Base-by-base conservation (phyloP, 257 asterid species). In the Catharanthus roseus region DNA sequence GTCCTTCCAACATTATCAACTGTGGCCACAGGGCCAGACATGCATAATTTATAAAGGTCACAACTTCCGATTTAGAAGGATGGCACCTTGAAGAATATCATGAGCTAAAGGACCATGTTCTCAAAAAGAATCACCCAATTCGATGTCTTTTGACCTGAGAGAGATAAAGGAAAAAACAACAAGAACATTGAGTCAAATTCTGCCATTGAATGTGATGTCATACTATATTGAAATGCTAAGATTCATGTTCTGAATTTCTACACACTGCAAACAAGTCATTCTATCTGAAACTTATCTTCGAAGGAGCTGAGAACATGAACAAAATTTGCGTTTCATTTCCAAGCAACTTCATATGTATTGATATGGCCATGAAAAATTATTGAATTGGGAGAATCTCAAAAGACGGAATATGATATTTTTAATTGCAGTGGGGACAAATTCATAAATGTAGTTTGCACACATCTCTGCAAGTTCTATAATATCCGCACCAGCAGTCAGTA, bases 21-120 rank as follows among this genome's bases (percentile, higher is more conserved):
- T 72, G 73, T 80, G 84, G 91, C 86, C 96, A 65, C 90, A 69
- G 82, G 86, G 77, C 86, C 93, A 91, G 99, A 87, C 99, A 95
- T 95, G 95, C 99, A 91, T 75, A 93, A 84, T 78, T 84, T 80
- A 75, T 47, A 69, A 72, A 81, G 74, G 80, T 72, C 68, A 69
- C 85, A 76, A 75, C 78, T 80, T 78, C 78, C 75, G 68, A 78
- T 56, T 67, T 74, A 78, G 68, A 72, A 57, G 74, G 51, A 62
- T 73, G 79, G 77, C 75, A 67, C 56, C 74, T 54, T 56, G 69
- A 60, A 73, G 28, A 63, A 67, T 79, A 79, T 77, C 78, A 73
- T 71, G 68, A 79, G 79, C 77, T 72, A 69, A 65, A 63, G 19
- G 72, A 51, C 44, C 34, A 58, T 38, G 60, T 77, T 31, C 38